Conservation (phyloP, 768 basidiomycete species). For the Arthromyces matolae region DNA sequence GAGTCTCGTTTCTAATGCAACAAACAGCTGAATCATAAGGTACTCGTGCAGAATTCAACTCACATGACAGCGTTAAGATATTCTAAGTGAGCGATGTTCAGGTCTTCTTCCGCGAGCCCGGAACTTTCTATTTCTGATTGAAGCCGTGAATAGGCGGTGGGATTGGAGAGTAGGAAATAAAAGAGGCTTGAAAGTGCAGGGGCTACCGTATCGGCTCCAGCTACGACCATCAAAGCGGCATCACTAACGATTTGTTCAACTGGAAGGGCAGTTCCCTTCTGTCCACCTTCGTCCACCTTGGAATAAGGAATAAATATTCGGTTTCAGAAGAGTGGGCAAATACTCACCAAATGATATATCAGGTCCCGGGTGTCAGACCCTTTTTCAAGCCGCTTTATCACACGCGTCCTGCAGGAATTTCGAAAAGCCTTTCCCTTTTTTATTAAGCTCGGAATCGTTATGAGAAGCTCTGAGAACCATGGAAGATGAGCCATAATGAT, state of each 20-base stretch:
- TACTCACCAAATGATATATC: slow-evolving; percentile 19
- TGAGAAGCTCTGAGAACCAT: slow-evolving; percentile 12
- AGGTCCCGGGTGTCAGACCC: slow-evolving; percentile 18
- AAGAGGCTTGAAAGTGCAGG: slow-evolving; percentile 16
- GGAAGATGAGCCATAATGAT: slow-evolving; percentile 15
- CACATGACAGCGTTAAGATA: slow-evolving; percentile 32
- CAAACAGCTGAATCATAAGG: background rate
- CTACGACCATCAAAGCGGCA: slow-evolving; percentile 10
- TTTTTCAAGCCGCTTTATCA: slow-evolving; percentile 55
- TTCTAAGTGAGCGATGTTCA: slow-evolving; percentile 3
- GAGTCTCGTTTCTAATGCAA: slow-evolving; percentile 35
- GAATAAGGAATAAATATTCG: no score
- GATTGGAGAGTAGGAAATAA: slow-evolving; percentile 16
- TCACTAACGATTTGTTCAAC: slow-evolving; percentile 19
- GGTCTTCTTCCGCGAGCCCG: background rate
- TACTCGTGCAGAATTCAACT: slow-evolving; percentile 6
- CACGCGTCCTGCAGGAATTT: slow-evolving; percentile 48
- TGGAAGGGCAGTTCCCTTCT: no score
- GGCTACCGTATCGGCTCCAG: slow-evolving; percentile 17
- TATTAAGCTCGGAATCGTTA: slow-evolving; percentile 8
- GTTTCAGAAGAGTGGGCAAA: no score
- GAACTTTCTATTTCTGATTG: slow-evolving; percentile 8
- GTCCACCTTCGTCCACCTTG: no score
- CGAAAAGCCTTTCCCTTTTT: slow-evolving; percentile 12
- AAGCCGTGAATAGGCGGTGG: slow-evolving; percentile 10